Conservation (phyloP, 768 basidiomycete species). For the Lactarius quietus region DNA sequence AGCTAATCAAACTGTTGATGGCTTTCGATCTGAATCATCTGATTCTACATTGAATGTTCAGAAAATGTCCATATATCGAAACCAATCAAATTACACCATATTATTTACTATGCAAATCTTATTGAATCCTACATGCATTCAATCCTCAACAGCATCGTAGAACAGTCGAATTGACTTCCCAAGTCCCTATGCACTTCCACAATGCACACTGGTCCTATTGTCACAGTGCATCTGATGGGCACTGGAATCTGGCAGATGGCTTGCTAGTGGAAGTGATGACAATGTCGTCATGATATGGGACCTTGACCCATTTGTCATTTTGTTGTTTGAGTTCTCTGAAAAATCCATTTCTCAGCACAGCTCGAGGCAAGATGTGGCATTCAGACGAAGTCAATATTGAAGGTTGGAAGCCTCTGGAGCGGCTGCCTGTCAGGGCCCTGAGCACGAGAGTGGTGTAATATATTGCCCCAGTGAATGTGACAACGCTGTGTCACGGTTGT, state of each 20-base stretch:
- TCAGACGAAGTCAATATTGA: slow-evolving; percentile 95
- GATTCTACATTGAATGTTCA: too few relatives aligned
- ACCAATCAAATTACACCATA: too few relatives aligned
- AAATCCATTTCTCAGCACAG: slow-evolving; percentile 45
- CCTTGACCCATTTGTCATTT: slow-evolving; percentile 77
- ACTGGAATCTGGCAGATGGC: slow-evolving; percentile 85
- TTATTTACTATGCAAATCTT: too few relatives aligned
- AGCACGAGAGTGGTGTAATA: slow-evolving; percentile 97
- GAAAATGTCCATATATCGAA: too few relatives aligned
- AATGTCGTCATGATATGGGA: slow-evolving; percentile 97
- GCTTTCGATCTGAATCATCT: too few relatives aligned
- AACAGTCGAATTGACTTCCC: slow-evolving; percentile 66
- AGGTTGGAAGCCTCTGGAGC: slow-evolving; percentile 92
- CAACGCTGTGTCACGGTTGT: too few relatives aligned
- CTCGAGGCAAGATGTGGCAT: slow-evolving; percentile 88
- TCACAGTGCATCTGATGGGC: slow-evolving; percentile 94
- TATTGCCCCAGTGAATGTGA: too few relatives aligned
- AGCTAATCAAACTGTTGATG: too few relatives aligned
- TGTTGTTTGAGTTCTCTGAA: background rate
- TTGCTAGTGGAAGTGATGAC: slow-evolving; percentile 98
- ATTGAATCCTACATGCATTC: too few relatives aligned
- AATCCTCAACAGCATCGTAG: slow-evolving; percentile 72
- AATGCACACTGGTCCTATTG: slow-evolving; percentile 91
- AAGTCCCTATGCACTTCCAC: slow-evolving; percentile 88
- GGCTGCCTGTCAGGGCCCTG: too few relatives aligned